Evolutionary conservation across 805 yeast species (phyloP).

Genomic region (Cyberlindnera nakhonratchasimensis): DNA sequence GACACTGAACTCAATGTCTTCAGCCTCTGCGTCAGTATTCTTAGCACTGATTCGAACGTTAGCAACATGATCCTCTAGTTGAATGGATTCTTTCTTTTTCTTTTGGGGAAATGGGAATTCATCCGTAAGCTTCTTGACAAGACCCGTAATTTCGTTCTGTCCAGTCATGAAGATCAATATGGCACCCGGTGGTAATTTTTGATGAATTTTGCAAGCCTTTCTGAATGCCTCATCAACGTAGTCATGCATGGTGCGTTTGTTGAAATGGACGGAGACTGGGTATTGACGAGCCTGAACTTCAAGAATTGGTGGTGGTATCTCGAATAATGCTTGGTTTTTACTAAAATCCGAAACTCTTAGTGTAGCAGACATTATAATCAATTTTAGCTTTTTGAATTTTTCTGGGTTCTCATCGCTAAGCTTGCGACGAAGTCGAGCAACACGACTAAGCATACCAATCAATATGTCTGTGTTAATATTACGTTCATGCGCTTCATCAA

Average conservation of each 20-base stretch:
- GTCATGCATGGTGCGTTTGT: slow-evolving; percentile 69
- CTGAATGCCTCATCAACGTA: slow-evolving; percentile 84
- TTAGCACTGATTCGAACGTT: slow-evolving; percentile 51
- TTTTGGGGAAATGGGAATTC: slow-evolving; percentile 58
- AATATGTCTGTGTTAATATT: slow-evolving; percentile 93
- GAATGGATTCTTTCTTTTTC: slow-evolving; percentile 23
- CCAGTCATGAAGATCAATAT: slow-evolving; percentile 91
- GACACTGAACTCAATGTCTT: slow-evolving; percentile 77
- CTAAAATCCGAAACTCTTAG: slow-evolving; percentile 90
- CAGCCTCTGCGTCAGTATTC: slow-evolving; percentile 75
- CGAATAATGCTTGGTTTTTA: slow-evolving; percentile 69
- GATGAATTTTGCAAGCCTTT: slow-evolving; percentile 85
- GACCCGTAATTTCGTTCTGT: slow-evolving; percentile 79
- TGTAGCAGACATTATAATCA: slow-evolving; percentile 96
- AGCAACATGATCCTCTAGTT: slow-evolving; percentile 32
- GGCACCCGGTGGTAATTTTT: slow-evolving; percentile 87
- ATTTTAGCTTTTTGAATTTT: slow-evolving; percentile 60
- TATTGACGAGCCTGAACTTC: slow-evolving; percentile 90
- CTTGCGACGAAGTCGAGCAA: slow-evolving; percentile 65
- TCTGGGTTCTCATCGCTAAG: slow-evolving; percentile 45
- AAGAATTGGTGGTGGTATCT: slow-evolving; percentile 77
- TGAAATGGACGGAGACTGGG: slow-evolving; percentile 91
- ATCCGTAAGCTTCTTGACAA: slow-evolving; percentile 64
- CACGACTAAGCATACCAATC: slow-evolving; percentile 91
- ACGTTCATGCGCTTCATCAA: slow-evolving; percentile 98